These are phyloP conservation scores for Mortierella sp. DNA, from an alignment of 371 early-diverging fungal genomes.

Conservation along the genomic window DNA sequence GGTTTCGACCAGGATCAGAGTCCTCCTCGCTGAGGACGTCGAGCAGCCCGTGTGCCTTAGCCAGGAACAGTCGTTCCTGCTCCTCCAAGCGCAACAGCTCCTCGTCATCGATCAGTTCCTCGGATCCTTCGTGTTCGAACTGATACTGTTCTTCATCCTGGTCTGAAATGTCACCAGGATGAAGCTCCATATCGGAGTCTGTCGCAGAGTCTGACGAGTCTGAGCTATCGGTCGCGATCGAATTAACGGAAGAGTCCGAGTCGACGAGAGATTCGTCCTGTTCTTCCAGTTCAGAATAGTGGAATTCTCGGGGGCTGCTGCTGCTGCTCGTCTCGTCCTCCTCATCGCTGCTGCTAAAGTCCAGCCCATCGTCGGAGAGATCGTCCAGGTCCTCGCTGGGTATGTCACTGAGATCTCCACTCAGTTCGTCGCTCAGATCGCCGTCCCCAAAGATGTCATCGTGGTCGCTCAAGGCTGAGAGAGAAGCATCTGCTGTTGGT, in stretches of 20 bases:
- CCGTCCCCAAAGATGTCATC: conserved; percentile 46
- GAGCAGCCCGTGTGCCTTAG: conserved; percentile 38
- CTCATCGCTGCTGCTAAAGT: conserved; percentile 26
- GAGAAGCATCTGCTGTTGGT: not conserved
- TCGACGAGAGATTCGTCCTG: conserved; percentile 55
- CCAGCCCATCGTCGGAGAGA: conserved; percentile 35
- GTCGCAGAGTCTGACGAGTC: conserved; percentile 19
- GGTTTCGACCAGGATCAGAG: conserved; percentile 43
- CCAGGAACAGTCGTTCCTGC: conserved; percentile 34
- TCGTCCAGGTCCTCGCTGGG: conserved; percentile 54
- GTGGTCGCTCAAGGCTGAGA: not conserved
- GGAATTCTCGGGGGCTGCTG: conserved; percentile 43
- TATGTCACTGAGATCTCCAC: conserved; percentile 50
- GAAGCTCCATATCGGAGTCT: conserved; percentile 26
- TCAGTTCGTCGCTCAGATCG: conserved; percentile 50
- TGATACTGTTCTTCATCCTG: conserved; percentile 8
- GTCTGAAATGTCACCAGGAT: conserved; percentile 17
- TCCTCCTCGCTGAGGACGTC: conserved; percentile 54
- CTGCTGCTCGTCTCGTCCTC: conserved; percentile 32
- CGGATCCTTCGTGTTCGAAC: conserved; percentile 23
- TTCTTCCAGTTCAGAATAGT: conserved; percentile 57
- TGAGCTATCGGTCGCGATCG: conserved; percentile 11
- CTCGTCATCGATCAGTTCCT: conserved; percentile 45
- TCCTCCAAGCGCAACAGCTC: conserved; percentile 40
- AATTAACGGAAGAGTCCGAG: conserved; percentile 44